Percentiles rank a stretch among this genome's conserved stretches.
Evolutionary conservation across 179 eudicot species (phyloP).

Genomic region (Beta lomatogona): DNA sequence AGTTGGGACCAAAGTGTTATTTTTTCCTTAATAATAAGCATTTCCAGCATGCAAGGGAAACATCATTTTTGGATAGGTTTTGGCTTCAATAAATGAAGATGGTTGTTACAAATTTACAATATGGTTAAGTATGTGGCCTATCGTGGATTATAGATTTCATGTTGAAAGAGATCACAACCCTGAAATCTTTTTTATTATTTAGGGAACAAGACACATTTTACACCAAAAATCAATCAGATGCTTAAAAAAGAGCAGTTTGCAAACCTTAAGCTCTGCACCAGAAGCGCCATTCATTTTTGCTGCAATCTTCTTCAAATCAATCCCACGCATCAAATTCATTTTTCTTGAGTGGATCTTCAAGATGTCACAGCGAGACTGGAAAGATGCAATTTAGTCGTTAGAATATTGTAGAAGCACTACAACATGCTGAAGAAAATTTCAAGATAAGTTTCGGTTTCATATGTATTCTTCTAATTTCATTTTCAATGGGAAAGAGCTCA

Average conservation of each 20-base stretch:
- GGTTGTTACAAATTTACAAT: too few relatives aligned
- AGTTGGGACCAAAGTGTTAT: too few relatives aligned
- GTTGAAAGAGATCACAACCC: not conserved
- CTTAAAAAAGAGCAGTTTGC: constrained; percentile 4
- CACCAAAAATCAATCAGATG: not conserved
- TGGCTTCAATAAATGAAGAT: too few relatives aligned
- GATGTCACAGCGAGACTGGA: constrained; percentile 91
- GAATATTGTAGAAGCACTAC: not conserved
- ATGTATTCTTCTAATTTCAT: not conserved
- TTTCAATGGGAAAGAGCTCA: not conserved
- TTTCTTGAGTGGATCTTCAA: constrained; percentile 94
- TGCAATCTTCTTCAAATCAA: constrained; percentile 94
- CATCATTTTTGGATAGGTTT: not conserved
- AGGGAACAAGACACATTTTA: not conserved
- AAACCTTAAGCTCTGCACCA: constrained; percentile 94
- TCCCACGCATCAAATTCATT: constrained; percentile 97
- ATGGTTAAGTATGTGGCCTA: not conserved
- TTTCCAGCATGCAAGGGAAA: not conserved
- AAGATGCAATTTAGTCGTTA: not conserved
- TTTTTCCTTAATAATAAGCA: not conserved
- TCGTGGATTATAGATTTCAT: not conserved
- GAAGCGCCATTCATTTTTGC: constrained; percentile 98
- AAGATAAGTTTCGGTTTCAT: not conserved
- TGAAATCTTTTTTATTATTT: not conserved
- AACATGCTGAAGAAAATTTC: not conserved